Percentiles rank a stretch among this genome's conserved stretches.
Conservation (phyloP, 768 basidiomycete genomes). For the Obba rivulosa region DNA sequence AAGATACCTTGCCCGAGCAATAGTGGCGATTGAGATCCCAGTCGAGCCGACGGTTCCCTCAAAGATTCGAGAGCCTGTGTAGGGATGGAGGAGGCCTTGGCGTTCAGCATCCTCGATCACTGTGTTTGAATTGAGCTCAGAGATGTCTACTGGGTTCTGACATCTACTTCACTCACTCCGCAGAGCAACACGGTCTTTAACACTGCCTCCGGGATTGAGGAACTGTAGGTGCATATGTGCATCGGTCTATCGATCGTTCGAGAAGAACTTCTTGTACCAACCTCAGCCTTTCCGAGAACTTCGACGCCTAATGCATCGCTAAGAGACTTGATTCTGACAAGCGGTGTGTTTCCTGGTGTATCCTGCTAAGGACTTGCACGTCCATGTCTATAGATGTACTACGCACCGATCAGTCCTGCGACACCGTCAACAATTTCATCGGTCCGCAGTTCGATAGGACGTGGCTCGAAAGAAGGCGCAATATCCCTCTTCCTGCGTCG, state of each 20-base stretch:
- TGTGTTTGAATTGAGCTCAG: constrained; percentile 25
- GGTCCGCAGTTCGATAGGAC: constrained; percentile 67
- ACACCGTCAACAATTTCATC: constrained; percentile 81
- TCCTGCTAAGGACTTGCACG: background rate
- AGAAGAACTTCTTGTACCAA: constrained; percentile 23
- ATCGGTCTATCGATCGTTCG: background rate
- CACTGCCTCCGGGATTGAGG: constrained; percentile 93
- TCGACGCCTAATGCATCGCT: constrained; percentile 91
- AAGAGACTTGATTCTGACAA: constrained; percentile 86
- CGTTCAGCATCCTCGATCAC: constrained; percentile 94
- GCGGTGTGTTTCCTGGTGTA: constrained; percentile 81
- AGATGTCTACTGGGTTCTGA: background rate
- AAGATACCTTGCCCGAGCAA: constrained; percentile 76
- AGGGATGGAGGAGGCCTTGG: constrained; percentile 72
- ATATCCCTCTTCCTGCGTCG: constrained; percentile 41
- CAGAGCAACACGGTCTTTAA: constrained; percentile 96
- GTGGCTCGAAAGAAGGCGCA: constrained; percentile 28
- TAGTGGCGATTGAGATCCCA: constrained; percentile 93
- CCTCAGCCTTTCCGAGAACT: constrained; percentile 94
- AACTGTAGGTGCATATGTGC: constrained; percentile 53
- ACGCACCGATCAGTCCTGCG: constrained; percentile 76
- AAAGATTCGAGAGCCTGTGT: constrained; percentile 90
- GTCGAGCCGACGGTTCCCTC: constrained; percentile 97
- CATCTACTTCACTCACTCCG: constrained; percentile 49
- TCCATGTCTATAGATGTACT: background rate